phyloP scores from a whole-genome alignment of 2,329 filamentous ascomycete species.

The Trichoderma sp. region DNA sequence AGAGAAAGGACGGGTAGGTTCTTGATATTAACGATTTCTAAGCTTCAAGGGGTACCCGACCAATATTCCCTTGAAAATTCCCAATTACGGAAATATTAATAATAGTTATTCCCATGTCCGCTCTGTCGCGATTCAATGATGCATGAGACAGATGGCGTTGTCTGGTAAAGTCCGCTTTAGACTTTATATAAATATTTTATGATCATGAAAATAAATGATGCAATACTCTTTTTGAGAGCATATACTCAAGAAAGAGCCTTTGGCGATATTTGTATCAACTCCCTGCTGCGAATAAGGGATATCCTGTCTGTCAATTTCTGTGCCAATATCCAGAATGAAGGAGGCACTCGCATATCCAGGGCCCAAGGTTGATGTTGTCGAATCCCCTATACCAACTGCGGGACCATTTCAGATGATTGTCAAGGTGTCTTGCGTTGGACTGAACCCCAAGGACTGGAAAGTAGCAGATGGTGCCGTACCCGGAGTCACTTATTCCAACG shows the following conservation, averaged over 20 bases:
- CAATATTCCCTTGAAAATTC: background rate
- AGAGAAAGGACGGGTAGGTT: background rate
- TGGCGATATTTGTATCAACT: background rate
- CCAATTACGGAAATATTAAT: background rate
- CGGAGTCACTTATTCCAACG: conserved; percentile 18
- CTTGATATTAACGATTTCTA: background rate
- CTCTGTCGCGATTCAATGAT: background rate
- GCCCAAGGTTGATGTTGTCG: conserved; percentile 1
- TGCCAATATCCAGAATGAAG: conserved; percentile 4
- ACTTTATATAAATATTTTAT: background rate
- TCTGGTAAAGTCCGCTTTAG: background rate
- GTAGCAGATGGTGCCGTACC: conserved; percentile 8
- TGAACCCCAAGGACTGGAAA: conserved; percentile 31
- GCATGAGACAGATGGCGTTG: background rate
- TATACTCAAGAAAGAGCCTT: background rate
- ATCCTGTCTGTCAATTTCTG: background rate
- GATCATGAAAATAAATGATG: background rate
- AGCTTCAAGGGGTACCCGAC: background rate
- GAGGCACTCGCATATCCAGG: conserved; percentile 4
- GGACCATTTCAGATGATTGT: conserved; percentile 25
- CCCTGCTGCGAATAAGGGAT: background rate
- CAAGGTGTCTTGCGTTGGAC: conserved; percentile 23
- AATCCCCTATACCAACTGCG: conserved; percentile 13
- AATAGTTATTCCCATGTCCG: background rate
- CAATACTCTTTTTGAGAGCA: background rate